Conservation (phyloP, 176 grass and related monocot genomes). For the Ensete ventricosum region DNA sequence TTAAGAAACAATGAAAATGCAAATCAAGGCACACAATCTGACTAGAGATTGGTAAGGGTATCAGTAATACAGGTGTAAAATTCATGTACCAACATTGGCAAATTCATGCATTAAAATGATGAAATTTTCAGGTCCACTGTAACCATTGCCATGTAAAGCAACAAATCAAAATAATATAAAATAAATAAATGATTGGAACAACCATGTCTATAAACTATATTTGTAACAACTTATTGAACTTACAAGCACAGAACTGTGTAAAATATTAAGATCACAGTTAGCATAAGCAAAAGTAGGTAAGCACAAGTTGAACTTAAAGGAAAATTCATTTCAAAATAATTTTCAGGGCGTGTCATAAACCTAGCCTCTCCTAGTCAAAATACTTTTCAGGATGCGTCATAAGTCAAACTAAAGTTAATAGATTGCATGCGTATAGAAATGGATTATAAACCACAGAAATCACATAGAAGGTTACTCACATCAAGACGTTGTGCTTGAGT, state of each 20-base stretch:
- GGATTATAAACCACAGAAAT: background rate
- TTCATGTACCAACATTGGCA: too few relatives aligned
- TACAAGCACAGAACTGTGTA: too few relatives aligned
- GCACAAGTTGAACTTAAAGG: too few relatives aligned
- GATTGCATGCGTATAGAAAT: background rate
- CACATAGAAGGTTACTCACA: conserved; percentile 41
- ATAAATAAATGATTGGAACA: background rate
- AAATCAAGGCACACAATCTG: background rate
- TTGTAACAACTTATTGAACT: too few relatives aligned
- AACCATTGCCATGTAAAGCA: too few relatives aligned
- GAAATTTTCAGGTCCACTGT: too few relatives aligned
- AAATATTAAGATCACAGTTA: too few relatives aligned
- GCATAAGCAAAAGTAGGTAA: too few relatives aligned
- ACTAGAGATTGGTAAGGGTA: background rate
- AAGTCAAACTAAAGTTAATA: background rate
- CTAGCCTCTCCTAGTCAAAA: background rate
- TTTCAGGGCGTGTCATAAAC: background rate
- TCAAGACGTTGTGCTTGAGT: conserved; percentile 92
- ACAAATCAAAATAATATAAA: background rate
- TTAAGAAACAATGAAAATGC: background rate
- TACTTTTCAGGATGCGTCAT: background rate
- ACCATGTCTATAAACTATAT: too few relatives aligned
- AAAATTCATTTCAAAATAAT: background rate
- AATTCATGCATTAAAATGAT: too few relatives aligned
- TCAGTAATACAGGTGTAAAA: background rate